These are phyloP conservation scores for Epichloe uncinata DNA, from an alignment of 2,329 filamentous ascomycete genomes.

Conservation along the genomic window DNA sequence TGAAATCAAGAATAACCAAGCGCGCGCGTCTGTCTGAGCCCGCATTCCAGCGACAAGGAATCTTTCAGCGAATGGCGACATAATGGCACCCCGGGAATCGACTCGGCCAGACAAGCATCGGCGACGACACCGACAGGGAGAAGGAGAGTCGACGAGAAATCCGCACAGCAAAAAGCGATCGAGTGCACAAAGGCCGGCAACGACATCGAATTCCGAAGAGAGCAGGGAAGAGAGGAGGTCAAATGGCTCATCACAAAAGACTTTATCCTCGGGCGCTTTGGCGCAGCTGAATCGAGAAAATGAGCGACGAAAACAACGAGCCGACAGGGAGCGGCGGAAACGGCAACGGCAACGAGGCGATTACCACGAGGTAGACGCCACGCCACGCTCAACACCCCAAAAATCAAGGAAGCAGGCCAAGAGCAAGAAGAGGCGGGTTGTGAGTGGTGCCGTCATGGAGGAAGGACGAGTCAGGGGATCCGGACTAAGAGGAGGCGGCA, in stretches of 20 bases:
- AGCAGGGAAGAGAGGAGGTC: constrained; percentile 15
- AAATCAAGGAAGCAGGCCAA: constrained; percentile 22
- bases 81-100: constrained; percentile 5
- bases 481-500: constrained; percentile 30
- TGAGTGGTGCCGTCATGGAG: constrained; percentile 56
- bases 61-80: not conserved
- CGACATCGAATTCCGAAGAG: constrained; percentile 19
- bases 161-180: constrained; percentile 24
- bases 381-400: constrained; percentile 2
- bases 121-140: constrained; percentile 15
- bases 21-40: constrained; percentile 4
- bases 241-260: constrained; percentile 10
- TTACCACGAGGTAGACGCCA: constrained; percentile 1
- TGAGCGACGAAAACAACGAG: constrained; percentile 32
- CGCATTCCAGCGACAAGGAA: constrained; percentile 5
- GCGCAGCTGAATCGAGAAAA: constrained; percentile 53
- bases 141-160: constrained; percentile 18
- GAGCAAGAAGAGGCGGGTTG: constrained; percentile 45
- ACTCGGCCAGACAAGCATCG: constrained; percentile 11
- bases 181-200: constrained; percentile 17
- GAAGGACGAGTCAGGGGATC: constrained; percentile 39
- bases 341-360: constrained; percentile 6
- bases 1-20: not conserved
- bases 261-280: constrained; percentile 41
- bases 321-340: constrained; percentile 19